Base-by-base conservation (phyloP, 441 rosid species). In the Aquilaria agallochum region DNA sequence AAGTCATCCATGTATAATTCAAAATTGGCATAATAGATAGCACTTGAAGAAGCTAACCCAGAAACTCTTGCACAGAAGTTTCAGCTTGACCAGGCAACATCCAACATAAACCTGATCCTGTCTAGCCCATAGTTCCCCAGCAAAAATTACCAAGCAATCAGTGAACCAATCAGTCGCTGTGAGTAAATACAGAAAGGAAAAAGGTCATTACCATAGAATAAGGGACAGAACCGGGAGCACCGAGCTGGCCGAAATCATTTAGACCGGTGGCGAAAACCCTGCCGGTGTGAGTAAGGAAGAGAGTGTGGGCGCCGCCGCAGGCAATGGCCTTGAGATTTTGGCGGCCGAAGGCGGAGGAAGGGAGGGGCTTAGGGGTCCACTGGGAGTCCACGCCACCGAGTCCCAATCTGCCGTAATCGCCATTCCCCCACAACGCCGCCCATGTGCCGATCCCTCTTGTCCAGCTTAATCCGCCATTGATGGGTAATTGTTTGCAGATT, bases 221-320 rank as follows among this genome's bases (percentile, higher is more conserved):
- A 73, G 71, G 40, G 62, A 56, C 56, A 64, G 59, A 63, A 50
- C 79, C 71, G 54, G 88, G 67, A 48, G 78, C 32, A 4, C 97
- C 96, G 57, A 94, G 92, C 83, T 94, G 96, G 58, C 98, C 96
- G 57, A 60, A 87, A 76, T 88, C 97, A 79, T 94, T 94, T 63
- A 94, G 97, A 66, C 98, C 98, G 13, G 92, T 72, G 53, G 98
- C 90, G 71, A 78, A 94, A 72, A 94, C 92, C 42, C 79, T 75
- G 77, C 96, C 91, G 51, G 78, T 75, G 72, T 90, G 97, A 88
- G 91, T 49, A 51, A 69, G 82, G 89, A 90, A 89, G 57, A 90
- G 91, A 36, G 99, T 85, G 72, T 94, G 99, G 65, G 99, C 97
- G 42, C 99, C 99, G 32, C 99, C 99, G 60, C 99, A 94, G 67